phyloP scores from a whole-genome alignment of 306 rosid species.

The Cajanus cajan region DNA sequence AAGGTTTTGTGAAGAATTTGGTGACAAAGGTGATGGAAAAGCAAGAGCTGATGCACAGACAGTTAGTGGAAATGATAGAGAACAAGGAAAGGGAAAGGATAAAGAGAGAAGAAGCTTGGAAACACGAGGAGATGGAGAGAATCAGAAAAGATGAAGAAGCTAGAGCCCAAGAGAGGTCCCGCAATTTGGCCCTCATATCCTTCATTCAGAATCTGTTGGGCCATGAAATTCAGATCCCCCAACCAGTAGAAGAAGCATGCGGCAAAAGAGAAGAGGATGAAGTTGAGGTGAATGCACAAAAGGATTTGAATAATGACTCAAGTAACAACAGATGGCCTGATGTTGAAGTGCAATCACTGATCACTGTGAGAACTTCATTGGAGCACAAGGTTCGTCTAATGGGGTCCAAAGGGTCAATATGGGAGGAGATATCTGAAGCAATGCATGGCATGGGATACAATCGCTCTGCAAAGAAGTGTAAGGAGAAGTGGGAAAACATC shows the following conservation, averaged over 20 bases:
- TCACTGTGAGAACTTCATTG: constrained; percentile 50
- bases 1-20: constrained; percentile 56
- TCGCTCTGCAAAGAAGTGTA: constrained; percentile 70
- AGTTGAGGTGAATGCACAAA: constrained; percentile 32
- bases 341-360: constrained; percentile 71
- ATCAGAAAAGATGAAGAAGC: constrained; percentile 57
- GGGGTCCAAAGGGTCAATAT: constrained; percentile 53
- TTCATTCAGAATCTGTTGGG: constrained; percentile 57
- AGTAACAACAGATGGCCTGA: constrained; percentile 70
- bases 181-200: constrained; percentile 65
- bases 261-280: constrained; percentile 40
- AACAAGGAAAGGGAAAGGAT: constrained; percentile 69
- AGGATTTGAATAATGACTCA: constrained; percentile 35
- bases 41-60: constrained; percentile 78
- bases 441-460: constrained; percentile 57
- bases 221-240: constrained; percentile 49
- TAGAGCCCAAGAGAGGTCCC: constrained; percentile 66
- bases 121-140: constrained; percentile 63
- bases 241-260: constrained; percentile 40
- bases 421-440: constrained; percentile 80
- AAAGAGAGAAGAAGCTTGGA: constrained; percentile 82
- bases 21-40: constrained; percentile 66
- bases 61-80: constrained; percentile 66
- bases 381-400: constrained; percentile 49
- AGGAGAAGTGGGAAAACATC: constrained; percentile 90